Evolutionary conservation across 257 asterid species (phyloP).

Genomic region (Nicotiana obtusifolia): DNA sequence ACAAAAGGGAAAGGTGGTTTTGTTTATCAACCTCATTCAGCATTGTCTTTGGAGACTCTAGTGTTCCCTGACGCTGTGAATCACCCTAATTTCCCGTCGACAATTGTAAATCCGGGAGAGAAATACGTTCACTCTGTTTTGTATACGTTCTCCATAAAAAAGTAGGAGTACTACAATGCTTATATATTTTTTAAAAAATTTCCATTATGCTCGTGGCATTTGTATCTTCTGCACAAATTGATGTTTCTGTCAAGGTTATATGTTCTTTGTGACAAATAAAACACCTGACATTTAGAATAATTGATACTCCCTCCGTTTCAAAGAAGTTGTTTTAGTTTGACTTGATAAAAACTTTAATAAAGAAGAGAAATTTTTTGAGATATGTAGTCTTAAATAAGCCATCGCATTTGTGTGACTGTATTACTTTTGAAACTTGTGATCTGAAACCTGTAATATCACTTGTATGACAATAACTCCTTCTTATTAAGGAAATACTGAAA

Average conservation of each 20-base stretch:
- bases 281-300: background rate
- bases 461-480: too few species aligned
- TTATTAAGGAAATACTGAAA: too few species aligned
- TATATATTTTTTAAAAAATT: background rate
- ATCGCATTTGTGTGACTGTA: too few species aligned
- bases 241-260: background rate
- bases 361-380: too few species aligned
- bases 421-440: too few species aligned
- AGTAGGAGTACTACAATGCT: background rate
- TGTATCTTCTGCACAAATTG: background rate
- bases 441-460: too few species aligned
- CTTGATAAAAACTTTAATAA: too few species aligned
- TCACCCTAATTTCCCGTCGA: slow-evolving; percentile 65
- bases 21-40: slow-evolving; percentile 8
- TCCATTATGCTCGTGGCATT: background rate
- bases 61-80: slow-evolving; percentile 85
- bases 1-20: slow-evolving; percentile 17
- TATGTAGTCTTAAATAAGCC: too few species aligned
- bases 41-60: slow-evolving; percentile 54
- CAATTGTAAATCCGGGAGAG: slow-evolving; percentile 44
- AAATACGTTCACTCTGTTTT: slow-evolving; percentile 46
- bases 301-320: background rate
- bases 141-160: slow-evolving; percentile 32
- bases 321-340: too few species aligned
- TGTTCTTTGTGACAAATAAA: background rate